Base-by-base conservation (phyloP, 495 filamentous ascomycete species). In the Tuber borchii region DNA sequence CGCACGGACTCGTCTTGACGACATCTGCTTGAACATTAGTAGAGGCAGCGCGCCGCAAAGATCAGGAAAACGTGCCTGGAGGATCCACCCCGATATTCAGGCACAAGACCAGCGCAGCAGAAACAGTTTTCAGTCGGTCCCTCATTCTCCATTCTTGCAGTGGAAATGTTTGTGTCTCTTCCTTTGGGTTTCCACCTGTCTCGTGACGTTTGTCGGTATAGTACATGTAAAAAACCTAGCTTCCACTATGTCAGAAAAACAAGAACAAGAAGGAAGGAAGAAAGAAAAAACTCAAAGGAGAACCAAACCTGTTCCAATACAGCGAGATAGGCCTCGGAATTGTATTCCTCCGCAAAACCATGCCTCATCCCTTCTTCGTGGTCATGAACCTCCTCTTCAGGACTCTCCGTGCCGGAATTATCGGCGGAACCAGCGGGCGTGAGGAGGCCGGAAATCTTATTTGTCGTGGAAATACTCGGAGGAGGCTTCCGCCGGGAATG, bases 31-130 rank as follows among this genome's bases (percentile, higher is more conserved):
- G 20, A 37, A 20, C 42, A n/a, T 74, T 19, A 71, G 10, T 31
- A 44, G 31, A 71, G 26, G 22, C 26, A 3, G 0, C 14, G 26
- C 26, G 56, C 26, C 42, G 34, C 40, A 73, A 34, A 73, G 8
- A 19, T 17, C 17, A n/a, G 51, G 68, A 65, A 40, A 70, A 72
- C 76, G 76, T 82, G 85, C 98, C 95, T 0, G 95, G 95, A 26
- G 95, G 95, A 79, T 99, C 95, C 44, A 98, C 96, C 48, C 95
- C 96, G 46, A 99, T 95, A 79, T 99, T 99, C 75, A 99, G 86
- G 83, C 95, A 99, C 45, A 99, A 89, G 0, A 93, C 93, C 10
- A 99, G 88, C 43, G 95, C 93, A 44, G 96, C 95, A 4, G 93
- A 97, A 34, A 98, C 94, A 0, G 95, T 99, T 85, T 99, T 99